These are phyloP conservation scores for Chaetomium fimeti DNA, from an alignment of 495 filamentous ascomycete species.

Conservation along the genomic window DNA sequence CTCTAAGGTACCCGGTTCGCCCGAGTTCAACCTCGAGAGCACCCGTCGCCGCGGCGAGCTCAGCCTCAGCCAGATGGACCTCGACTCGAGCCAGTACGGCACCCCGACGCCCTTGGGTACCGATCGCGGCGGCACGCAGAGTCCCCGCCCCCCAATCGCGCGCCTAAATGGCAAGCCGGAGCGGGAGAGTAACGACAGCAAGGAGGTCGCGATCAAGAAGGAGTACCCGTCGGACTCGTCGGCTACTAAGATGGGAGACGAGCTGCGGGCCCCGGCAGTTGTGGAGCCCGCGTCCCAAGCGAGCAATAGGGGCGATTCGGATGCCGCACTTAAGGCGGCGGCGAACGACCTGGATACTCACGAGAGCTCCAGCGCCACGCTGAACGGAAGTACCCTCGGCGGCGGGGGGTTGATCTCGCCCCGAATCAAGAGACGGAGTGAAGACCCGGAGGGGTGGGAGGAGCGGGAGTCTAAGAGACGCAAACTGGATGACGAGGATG, in stretches of 20 bases:
- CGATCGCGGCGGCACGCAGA: conserved; percentile 35
- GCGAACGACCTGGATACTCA: conserved; percentile 48
- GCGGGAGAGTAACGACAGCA: conserved; percentile 7
- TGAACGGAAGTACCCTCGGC: conserved; percentile 19
- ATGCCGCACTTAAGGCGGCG: conserved; percentile 46
- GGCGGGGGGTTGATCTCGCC: conserved; percentile 33
- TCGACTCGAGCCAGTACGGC: conserved; percentile 28
- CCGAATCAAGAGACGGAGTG: conserved; percentile 33
- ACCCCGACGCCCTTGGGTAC: conserved; percentile 27
- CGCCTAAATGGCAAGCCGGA: conserved; percentile 8
- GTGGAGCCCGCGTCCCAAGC: conserved; percentile 30
- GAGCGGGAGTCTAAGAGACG: conserved; percentile 27
- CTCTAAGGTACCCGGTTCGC: conserved; percentile 40
- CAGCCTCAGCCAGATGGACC: conserved; percentile 32
- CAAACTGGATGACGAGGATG: conserved; percentile 24
- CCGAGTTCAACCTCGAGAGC: conserved; percentile 47
- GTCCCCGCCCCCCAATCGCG: conserved; percentile 21
- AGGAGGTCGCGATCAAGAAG: conserved; percentile 24
- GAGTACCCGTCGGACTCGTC: conserved; percentile 6
- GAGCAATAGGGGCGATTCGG: conserved; percentile 43
- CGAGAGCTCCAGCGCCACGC: conserved; percentile 25
- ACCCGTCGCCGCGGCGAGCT: conserved; percentile 47
- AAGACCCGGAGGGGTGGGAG: conserved; percentile 32
- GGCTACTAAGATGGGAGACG: background rate
- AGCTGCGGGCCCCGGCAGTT: background rate